Percentiles rank a stretch among this genome's conserved stretches.
These are phyloP conservation scores for Syncephalis fuscata DNA, from an alignment of 371 early-diverging fungal species.

Conservation along the genomic window DNA sequence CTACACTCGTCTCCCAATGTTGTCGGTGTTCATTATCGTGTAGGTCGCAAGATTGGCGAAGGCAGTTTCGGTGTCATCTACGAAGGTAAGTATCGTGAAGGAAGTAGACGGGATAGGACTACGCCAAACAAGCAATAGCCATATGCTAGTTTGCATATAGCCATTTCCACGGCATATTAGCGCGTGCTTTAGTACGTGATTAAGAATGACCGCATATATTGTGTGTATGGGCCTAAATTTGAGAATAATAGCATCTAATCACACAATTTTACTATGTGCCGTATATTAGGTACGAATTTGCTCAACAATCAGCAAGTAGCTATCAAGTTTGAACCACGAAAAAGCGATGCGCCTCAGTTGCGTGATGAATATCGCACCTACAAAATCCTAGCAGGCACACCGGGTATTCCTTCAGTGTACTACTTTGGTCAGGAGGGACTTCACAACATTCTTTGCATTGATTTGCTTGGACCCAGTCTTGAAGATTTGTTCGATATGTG, in stretches of 20 bases:
- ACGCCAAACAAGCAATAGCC: too few relatives aligned
- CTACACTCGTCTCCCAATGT: constrained; percentile 22
- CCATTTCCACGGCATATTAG: too few relatives aligned
- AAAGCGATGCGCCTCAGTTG: constrained; percentile 86
- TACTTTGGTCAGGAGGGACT: constrained; percentile 95
- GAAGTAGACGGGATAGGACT: neutral
- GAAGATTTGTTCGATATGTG: constrained; percentile 97
- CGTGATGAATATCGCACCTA: constrained; percentile 87
- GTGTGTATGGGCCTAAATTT: too few relatives aligned
- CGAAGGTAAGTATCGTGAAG: constrained; percentile 52
- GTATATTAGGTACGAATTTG: constrained; percentile 44
- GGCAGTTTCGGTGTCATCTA: constrained; percentile 95
- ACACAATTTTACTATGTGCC: too few relatives aligned
- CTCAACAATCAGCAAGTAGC: constrained; percentile 70
- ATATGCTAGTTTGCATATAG: too few relatives aligned
- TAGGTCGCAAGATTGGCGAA: constrained; percentile 92
- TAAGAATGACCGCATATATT: too few relatives aligned
- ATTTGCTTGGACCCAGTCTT: constrained; percentile 92
- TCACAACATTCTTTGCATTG: constrained; percentile 93
- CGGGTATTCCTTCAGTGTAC: constrained; percentile 77
- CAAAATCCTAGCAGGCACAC: constrained; percentile 59
- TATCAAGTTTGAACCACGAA: constrained; percentile 85
- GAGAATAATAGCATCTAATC: too few relatives aligned
- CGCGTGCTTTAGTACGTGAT: too few relatives aligned
- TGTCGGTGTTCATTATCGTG: constrained; percentile 89